Evolutionary conservation across 192 early-diverging fungal species (phyloP).

Genomic region (Fimicolochytrium jonesii): DNA sequence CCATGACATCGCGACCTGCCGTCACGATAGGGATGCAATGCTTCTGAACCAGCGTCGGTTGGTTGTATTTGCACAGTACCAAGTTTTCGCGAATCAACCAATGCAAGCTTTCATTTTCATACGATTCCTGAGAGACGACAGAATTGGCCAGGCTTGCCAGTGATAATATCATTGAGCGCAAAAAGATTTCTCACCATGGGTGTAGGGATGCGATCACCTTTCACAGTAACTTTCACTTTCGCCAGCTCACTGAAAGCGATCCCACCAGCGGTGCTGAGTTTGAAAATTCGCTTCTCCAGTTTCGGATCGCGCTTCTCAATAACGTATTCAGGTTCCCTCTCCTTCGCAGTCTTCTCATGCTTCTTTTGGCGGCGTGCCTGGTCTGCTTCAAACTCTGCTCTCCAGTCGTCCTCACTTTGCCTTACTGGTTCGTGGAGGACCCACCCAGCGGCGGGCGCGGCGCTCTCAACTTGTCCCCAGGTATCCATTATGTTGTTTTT

Average conservation of each 20-base stretch:
- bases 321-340: not conserved
- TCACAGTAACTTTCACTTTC: not conserved
- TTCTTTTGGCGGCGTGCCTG: too few relatives aligned
- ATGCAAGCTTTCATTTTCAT: not conserved
- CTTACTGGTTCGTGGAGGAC: too few relatives aligned
- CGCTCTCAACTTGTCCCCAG: too few relatives aligned
- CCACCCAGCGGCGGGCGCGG: too few relatives aligned
- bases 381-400: not conserved
- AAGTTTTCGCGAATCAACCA: constrained; percentile 6
- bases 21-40: constrained; percentile 33
- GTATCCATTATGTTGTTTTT: too few relatives aligned
- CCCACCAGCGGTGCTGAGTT: not conserved
- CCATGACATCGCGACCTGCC: constrained; percentile 68
- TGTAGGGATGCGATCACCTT: not conserved
- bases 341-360: constrained; percentile 8
- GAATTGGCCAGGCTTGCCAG: too few relatives aligned
- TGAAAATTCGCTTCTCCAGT: not conserved
- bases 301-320: not conserved
- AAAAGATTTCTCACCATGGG: not conserved
- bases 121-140: not conserved
- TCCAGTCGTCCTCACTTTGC: constrained; percentile 6
- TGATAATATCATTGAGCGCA: not conserved
- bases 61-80: constrained; percentile 68
- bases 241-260: not conserved
- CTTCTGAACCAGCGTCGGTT: constrained; percentile 83